These are phyloP conservation scores for Rhododendron henanense DNA, from an alignment of 148 eudicot species.

Conservation along the genomic window DNA sequence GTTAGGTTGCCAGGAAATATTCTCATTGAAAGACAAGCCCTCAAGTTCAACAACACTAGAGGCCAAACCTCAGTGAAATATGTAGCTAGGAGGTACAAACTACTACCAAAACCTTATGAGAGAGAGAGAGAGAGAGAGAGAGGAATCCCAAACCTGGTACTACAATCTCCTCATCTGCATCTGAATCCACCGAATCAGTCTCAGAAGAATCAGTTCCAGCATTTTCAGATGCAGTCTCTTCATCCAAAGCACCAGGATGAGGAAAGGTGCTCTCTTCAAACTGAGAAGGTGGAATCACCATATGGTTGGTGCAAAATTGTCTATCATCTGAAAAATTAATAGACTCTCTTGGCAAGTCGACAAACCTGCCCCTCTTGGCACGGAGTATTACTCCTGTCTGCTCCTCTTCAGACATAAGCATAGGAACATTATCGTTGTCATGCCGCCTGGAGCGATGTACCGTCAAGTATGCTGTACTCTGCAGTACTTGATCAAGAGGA, in stretches of 20 bases:
- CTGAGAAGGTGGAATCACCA: slow-evolving; percentile 31
- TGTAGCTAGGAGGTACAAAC: background rate
- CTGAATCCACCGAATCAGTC: slow-evolving; percentile 50
- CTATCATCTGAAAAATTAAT: slow-evolving; percentile 25
- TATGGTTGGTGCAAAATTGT: slow-evolving; percentile 22
- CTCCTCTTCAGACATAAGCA: slow-evolving; percentile 32
- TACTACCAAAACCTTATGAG: background rate
- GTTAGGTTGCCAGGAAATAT: background rate
- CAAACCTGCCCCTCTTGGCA: slow-evolving; percentile 29
- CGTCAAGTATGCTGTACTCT: slow-evolving; percentile 30
- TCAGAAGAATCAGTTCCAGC: slow-evolving; percentile 82
- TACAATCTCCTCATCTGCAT: slow-evolving; percentile 36
- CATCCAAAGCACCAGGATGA: slow-evolving; percentile 36
- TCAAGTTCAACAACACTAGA: background rate
- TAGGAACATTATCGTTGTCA: slow-evolving; percentile 19
- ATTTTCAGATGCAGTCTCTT: slow-evolving; percentile 51
- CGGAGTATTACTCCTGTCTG: slow-evolving; percentile 27
- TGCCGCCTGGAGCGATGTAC: slow-evolving; percentile 29
- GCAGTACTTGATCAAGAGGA: slow-evolving; percentile 40
- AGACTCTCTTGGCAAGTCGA: slow-evolving; percentile 31
- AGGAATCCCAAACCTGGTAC: slow-evolving; percentile 41
- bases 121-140: background rate
- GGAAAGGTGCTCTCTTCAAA: slow-evolving; percentile 24
- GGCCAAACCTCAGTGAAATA: background rate
- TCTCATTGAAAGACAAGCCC: background rate